A percentile compares a stretch with the other conserved stretches of the same genome.
These are phyloP conservation scores for Alternaria ethzedia DNA, from an alignment of 2,329 filamentous ascomycete genomes.

Conservation along the genomic window DNA sequence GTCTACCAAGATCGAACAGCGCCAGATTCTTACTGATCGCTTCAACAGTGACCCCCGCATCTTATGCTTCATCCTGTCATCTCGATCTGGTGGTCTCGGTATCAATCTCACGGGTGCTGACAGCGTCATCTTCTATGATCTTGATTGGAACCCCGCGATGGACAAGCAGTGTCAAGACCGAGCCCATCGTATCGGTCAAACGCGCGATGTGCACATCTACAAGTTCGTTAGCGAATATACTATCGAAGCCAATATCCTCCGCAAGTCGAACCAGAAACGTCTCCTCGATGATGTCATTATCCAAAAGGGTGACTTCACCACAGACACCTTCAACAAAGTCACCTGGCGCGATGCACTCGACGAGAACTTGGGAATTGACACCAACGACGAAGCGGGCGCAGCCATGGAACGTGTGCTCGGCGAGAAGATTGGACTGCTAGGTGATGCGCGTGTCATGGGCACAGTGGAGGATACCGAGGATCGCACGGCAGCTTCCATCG, in stretches of 20 bases:
- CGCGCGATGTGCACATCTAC: constrained; percentile 97
- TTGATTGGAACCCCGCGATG: constrained; percentile 99
- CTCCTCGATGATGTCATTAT: constrained; percentile 98
- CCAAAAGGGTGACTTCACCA: constrained; percentile 97
- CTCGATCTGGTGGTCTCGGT: constrained; percentile 89
- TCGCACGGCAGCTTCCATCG: constrained; percentile 82
- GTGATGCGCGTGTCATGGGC: constrained; percentile 73
- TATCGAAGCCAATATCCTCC: constrained; percentile 96
- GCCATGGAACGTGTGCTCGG: constrained; percentile 87
- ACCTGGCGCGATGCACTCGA: constrained; percentile 72
- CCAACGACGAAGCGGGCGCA: constrained; percentile 71
- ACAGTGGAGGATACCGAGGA: constrained; percentile 94
- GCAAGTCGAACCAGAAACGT: constrained; percentile 96
- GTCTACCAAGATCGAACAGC: constrained; percentile 93
- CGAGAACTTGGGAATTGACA: constrained; percentile 50
- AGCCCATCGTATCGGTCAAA: constrained; percentile 96
- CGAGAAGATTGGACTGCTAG: constrained; percentile 64
- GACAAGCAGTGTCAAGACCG: constrained; percentile 99
- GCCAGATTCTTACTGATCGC: constrained; percentile 91
- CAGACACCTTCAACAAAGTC: constrained; percentile 88
- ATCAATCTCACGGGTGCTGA: constrained; percentile 97
- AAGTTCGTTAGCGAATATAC: constrained; percentile 69
- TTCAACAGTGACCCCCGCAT: constrained; percentile 97
- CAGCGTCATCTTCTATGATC: constrained; percentile 98
- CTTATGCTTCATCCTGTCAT: constrained; percentile 93